Conservation (phyloP, 2,329 filamentous ascomycete species). For the Penicillium expansum region DNA sequence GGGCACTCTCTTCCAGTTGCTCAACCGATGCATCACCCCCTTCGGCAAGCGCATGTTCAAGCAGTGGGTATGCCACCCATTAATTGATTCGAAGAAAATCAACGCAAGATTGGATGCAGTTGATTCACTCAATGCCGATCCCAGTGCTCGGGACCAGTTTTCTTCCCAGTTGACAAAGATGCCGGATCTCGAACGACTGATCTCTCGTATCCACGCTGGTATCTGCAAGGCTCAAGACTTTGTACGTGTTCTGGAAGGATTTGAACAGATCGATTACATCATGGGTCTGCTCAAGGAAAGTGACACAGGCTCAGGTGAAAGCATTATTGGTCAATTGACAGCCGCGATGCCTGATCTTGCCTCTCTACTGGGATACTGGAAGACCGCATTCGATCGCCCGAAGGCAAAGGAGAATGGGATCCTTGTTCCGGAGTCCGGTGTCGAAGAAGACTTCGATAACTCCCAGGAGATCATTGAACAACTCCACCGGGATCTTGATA, state of each 20-base stretch:
- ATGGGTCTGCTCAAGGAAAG: constrained; percentile 74
- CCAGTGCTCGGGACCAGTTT: constrained; percentile 78
- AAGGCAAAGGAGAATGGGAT: constrained; percentile 77
- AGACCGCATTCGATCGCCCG: constrained; percentile 80
- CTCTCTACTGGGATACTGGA: constrained; percentile 76
- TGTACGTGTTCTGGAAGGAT: constrained; percentile 87
- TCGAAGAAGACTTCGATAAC: constrained; percentile 88
- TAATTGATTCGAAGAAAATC: constrained; percentile 82
- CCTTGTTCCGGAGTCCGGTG: constrained; percentile 78
- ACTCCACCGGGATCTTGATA: constrained; percentile 70
- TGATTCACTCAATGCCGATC: constrained; percentile 83
- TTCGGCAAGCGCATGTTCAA: constrained; percentile 96
- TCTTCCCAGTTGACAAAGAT: constrained; percentile 83
- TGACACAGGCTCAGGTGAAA: constrained; percentile 58
- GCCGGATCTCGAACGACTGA: constrained; percentile 89
- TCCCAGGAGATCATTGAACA: constrained; percentile 74
- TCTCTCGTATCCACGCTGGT: constrained; percentile 90
- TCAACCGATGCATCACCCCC: constrained; percentile 92
- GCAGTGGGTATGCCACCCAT: constrained; percentile 94
- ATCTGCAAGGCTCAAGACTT: constrained; percentile 91
- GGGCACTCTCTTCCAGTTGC: constrained; percentile 82
- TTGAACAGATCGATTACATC: constrained; percentile 96
- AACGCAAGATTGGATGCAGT: constrained; percentile 93
- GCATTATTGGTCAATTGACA: constrained; percentile 80
- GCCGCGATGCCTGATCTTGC: constrained; percentile 80